phyloP scores from a whole-genome alignment of 768 basidiomycete species.

The Lentinula aciculospora region DNA sequence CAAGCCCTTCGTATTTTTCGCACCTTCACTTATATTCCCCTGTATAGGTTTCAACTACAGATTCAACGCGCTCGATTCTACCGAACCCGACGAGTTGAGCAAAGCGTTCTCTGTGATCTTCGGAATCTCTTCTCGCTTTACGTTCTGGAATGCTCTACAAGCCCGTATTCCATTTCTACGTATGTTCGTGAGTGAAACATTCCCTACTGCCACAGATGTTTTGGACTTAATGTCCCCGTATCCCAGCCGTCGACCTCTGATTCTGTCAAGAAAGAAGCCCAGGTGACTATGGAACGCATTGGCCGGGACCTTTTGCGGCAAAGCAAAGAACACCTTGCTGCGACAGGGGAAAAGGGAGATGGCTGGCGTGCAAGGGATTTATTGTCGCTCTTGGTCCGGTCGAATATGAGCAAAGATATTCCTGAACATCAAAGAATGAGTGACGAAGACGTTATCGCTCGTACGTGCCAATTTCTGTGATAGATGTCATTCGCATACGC shows the following conservation, averaged over 20 bases:
- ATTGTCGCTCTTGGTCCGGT: constrained; percentile 39
- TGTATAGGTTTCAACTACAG: constrained; percentile 32
- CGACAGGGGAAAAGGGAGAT: constrained; percentile 10
- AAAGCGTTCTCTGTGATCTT: constrained; percentile 27
- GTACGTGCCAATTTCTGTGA: neutral
- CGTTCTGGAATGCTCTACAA: constrained; percentile 16
- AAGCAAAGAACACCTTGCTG: constrained; percentile 29
- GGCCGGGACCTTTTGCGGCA: constrained; percentile 31
- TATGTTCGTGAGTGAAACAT: neutral
- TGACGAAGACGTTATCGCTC: constrained; percentile 40
- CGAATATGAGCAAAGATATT: constrained; percentile 45
- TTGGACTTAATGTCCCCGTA: too few species aligned
- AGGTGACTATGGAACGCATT: constrained; percentile 28
- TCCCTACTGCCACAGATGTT: neutral
- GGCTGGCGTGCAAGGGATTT: constrained; percentile 34
- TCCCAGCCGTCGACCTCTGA: constrained; percentile 27
- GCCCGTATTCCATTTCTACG: neutral
- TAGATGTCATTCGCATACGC: too few species aligned
- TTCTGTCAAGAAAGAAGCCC: constrained; percentile 21
- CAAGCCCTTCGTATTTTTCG: neutral
- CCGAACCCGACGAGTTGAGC: constrained; percentile 21
- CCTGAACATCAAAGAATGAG: constrained; percentile 35
- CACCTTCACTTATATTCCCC: neutral
- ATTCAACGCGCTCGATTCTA: constrained; percentile 22
- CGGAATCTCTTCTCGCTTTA: constrained; percentile 4